Base-by-base conservation (phyloP, 176 grass and related monocot genomes). In the Carex kokanica region DNA sequence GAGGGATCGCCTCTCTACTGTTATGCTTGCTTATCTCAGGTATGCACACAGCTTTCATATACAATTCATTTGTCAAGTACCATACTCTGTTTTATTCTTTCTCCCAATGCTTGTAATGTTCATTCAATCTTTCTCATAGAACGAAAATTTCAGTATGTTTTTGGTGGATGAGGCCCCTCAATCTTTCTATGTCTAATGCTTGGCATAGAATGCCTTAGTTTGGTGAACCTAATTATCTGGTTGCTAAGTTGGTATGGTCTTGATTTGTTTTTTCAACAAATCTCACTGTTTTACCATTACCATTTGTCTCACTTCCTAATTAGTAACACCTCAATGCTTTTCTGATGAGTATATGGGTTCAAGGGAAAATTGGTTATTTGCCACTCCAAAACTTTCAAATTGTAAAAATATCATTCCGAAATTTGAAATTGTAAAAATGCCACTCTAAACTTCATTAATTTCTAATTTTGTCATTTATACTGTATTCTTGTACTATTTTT, bases 21-120 rank as follows among this genome's bases (percentile, higher is more conserved):
- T 43, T 87, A 78, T 86, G 64, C 57, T 64, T 78, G 52, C 71
- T 93, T 64, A 72, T 86, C 81, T 83, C 87, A 85, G 91, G 94
- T 84, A 13, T 58, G 25, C 16, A 23, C 55, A 43, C 6, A 3
- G 67, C 34, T 45, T 78, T 68, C n/a, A 2, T 53, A 18, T 63
- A 41, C 49, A 45, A 32, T 56, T 78, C 20, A 52, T 74, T 68
- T 57, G 78, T 25, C 53, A 14, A 54, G 24, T 38, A 0, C 41
- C 20, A 59, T 64, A 10, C 15, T 61, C 16, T 60, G 36, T 80
- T 17, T 10, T 27, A 3, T 36, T 52, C 14, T 71, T 16, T 15
- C 5, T 34, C 52, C 59, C 74, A 21, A 17, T 25, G 56, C 27
- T 13, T 13, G 11, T 21, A 34, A 59, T 29, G 47, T 49, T 64